A percentile compares a stretch with the other conserved stretches of the same genome.
Evolutionary conservation across 164 flowering plant genomes (phyloP).

Genomic region (Brasenia schreberi): DNA sequence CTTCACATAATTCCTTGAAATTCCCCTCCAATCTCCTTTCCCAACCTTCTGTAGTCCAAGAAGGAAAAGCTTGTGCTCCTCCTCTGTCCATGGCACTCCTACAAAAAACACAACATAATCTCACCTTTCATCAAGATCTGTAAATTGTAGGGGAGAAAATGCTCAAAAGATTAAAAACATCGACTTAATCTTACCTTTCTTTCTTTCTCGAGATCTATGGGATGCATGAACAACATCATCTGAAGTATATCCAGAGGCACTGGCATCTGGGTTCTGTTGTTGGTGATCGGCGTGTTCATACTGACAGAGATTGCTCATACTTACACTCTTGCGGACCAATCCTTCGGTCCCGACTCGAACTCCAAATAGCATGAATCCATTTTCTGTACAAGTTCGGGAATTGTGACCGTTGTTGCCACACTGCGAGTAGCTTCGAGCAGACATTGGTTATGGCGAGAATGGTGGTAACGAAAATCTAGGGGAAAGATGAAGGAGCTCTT

Average conservation of each 20-base stretch:
- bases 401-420: constrained; percentile 57
- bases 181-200: constrained; percentile 42
- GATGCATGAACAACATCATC: constrained; percentile 77
- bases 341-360: constrained; percentile 64
- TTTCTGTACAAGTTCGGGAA: constrained; percentile 49
- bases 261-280: constrained; percentile 9
- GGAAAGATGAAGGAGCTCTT: background rate
- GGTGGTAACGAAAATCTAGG: background rate
- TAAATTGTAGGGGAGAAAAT: background rate
- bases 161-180: background rate
- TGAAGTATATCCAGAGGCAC: constrained; percentile 60
- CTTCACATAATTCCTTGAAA: constrained; percentile 79
- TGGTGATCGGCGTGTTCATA: constrained; percentile 33
- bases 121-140: background rate
- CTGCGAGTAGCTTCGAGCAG: constrained; percentile 41
- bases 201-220: constrained; percentile 66
- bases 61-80: constrained; percentile 68
- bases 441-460: constrained; percentile 9
- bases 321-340: constrained; percentile 71
- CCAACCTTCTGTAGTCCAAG: constrained; percentile 74
- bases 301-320: constrained; percentile 67
- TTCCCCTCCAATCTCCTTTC: constrained; percentile 96
- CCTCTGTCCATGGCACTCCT: constrained; percentile 98
- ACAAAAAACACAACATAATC: background rate
- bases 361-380: constrained; percentile 77